phyloP scores from a whole-genome alignment of 495 filamentous ascomycete genomes.

The Aspergillus asperescens region DNA sequence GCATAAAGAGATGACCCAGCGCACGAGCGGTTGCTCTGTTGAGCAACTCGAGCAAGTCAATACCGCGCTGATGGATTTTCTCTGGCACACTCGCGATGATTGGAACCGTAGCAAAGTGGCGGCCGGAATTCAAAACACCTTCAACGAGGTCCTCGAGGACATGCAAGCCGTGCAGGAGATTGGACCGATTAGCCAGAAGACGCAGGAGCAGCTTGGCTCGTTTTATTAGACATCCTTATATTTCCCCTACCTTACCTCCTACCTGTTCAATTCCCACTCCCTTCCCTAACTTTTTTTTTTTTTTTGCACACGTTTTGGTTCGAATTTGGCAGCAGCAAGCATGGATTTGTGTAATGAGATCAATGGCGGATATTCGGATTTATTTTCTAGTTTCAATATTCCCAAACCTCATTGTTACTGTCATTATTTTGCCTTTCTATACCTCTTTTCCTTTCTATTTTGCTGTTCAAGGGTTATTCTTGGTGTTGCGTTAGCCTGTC shows the following conservation, averaged over 20 bases:
- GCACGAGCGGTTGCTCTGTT: slow-evolving; percentile 73
- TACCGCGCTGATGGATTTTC: slow-evolving; percentile 78
- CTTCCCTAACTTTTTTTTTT: slow-evolving; percentile 11
- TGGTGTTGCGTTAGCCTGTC: slow-evolving; percentile 3
- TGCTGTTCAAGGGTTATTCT: slow-evolving; percentile 7
- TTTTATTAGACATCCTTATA: slow-evolving; percentile 18
- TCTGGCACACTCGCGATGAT: slow-evolving; percentile 73
- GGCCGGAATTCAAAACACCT: slow-evolving; percentile 53
- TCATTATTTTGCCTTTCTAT: slow-evolving; percentile 3
- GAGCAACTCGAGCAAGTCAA: slow-evolving; percentile 95
- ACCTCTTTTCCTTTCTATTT: slow-evolving; percentile 8
- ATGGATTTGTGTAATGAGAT: slow-evolving; percentile 21
- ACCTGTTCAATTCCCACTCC: slow-evolving; percentile 2
- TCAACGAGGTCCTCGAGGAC: slow-evolving; percentile 76
- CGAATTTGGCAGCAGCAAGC: slow-evolving; percentile 13
- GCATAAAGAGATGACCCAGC: slow-evolving; percentile 52
- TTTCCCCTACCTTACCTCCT: slow-evolving; percentile 7
- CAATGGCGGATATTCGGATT: slow-evolving; percentile 12
- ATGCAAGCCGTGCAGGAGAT: slow-evolving; percentile 66
- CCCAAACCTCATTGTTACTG: not conserved
- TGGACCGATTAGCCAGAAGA: slow-evolving; percentile 37
- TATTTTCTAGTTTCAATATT: slow-evolving; percentile 7
- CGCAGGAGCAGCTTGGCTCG: slow-evolving; percentile 31
- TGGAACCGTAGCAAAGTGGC: slow-evolving; percentile 76
- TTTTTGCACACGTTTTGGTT: slow-evolving; percentile 6